These are phyloP conservation scores for Pyricularia sp. DNA, from an alignment of 2,329 filamentous ascomycete genomes.

Conservation along the genomic window DNA sequence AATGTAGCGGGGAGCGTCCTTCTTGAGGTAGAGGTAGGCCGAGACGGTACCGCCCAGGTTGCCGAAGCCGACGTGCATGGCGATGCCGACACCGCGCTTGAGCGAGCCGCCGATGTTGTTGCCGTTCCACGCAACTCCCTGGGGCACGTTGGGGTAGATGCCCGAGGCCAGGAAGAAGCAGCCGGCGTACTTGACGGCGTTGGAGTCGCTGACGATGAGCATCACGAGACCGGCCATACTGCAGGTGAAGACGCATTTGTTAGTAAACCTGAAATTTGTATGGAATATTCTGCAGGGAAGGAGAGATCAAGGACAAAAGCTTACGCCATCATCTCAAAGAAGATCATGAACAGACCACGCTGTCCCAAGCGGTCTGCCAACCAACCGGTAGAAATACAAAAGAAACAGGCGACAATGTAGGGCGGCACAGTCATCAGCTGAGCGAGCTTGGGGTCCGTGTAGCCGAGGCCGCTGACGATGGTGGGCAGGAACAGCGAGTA, in stretches of 20 bases:
- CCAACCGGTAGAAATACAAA: conserved; percentile 44
- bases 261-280: neutral
- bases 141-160: conserved; percentile 38
- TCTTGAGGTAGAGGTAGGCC: conserved; percentile 9
- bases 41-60: conserved; percentile 29
- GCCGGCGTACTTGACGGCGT: conserved; percentile 20
- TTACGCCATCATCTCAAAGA: conserved; percentile 31
- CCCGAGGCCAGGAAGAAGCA: conserved; percentile 29
- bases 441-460: conserved; percentile 6
- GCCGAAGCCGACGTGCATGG: conserved; percentile 41
- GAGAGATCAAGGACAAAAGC: conserved; percentile 1
- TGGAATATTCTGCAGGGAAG: conserved; percentile 1
- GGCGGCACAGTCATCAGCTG: conserved; percentile 12
- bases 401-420: conserved; percentile 50
- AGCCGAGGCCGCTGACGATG: conserved; percentile 49
- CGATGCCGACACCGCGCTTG: conserved; percentile 40
- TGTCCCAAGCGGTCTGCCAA: conserved; percentile 44
- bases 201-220: conserved; percentile 15
- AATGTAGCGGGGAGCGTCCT: conserved; percentile 31
- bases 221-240: conserved; percentile 10
- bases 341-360: conserved; percentile 45
- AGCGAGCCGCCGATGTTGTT: conserved; percentile 41
- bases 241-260: conserved; percentile 4
- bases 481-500: conserved; percentile 51
- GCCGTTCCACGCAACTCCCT: conserved; percentile 40